phyloP scores from a whole-genome alignment of 257 asterid species.

The Penstemon eatonii region DNA sequence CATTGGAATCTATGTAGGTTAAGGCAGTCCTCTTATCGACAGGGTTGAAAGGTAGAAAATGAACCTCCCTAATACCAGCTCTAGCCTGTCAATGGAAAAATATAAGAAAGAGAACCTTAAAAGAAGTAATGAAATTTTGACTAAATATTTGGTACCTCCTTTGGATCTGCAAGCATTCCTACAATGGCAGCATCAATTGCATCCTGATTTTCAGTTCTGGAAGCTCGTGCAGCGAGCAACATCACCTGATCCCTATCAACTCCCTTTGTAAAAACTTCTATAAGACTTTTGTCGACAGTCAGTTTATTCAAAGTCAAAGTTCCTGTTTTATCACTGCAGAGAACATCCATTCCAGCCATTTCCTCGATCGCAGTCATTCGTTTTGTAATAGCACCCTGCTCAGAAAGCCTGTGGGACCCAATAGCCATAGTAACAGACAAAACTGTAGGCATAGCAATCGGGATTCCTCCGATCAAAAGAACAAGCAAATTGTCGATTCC shows the following conservation, averaged over 20 bases:
- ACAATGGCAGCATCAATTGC: conserved; percentile 95
- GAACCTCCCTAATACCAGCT: conserved; percentile 77
- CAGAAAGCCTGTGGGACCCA: conserved; percentile 85
- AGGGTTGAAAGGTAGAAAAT: conserved; percentile 89
- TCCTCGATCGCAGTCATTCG: conserved; percentile 98
- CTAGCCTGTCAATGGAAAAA: conserved; percentile 53
- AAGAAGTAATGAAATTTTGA: no score
- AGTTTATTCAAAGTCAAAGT: conserved; percentile 86
- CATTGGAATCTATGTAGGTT: conserved; percentile 74
- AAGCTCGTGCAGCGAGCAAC: conserved; percentile 85
- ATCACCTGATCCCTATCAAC: conserved; percentile 71
- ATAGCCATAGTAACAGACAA: conserved; percentile 94
- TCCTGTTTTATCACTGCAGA: conserved; percentile 93
- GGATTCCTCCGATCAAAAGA: conserved; percentile 87
- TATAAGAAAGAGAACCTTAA: neutral
- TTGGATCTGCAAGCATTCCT: conserved; percentile 94
- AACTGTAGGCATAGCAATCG: conserved; percentile 96
- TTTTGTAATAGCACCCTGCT: conserved; percentile 93
- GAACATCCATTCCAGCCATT: conserved; percentile 97
- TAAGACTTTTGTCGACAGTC: conserved; percentile 68
- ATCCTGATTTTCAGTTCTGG: conserved; percentile 86
- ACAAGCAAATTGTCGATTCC: conserved; percentile 92
- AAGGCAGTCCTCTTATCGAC: conserved; percentile 93
- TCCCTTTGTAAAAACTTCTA: conserved; percentile 75
- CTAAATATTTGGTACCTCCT: conserved; percentile 49